These are phyloP conservation scores for Chloromonas sp. DNA, from an alignment of 163 green algal species.

Conservation along the genomic window DNA sequence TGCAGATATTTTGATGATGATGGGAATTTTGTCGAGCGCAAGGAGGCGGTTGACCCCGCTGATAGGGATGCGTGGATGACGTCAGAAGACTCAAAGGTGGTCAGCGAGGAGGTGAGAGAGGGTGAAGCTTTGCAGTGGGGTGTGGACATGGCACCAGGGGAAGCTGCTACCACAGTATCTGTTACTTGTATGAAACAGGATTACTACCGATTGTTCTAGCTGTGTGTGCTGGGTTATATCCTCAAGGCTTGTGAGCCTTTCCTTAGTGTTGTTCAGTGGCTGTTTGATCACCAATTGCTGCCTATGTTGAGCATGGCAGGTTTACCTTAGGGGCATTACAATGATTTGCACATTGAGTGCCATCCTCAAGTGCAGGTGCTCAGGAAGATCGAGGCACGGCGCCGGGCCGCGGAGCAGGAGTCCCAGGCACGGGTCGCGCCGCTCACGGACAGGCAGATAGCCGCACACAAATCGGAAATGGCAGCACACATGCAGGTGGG, in stretches of 20 bases:
- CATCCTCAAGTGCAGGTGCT: conserved; percentile 17
- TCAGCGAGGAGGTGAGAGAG: conserved; percentile 7
- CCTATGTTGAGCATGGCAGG: too few relatives aligned
- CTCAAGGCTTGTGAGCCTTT: too few relatives aligned
- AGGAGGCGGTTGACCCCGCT: conserved; percentile 43
- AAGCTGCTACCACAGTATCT: too few relatives aligned
- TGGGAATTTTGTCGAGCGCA: conserved; percentile 68
- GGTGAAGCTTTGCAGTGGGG: too few relatives aligned
- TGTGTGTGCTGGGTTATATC: not conserved
- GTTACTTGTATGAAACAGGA: not conserved
- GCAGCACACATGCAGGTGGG: conserved; percentile 8
- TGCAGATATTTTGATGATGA: conserved; percentile 61
- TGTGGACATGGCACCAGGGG: too few relatives aligned
- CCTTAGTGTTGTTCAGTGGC: too few relatives aligned
- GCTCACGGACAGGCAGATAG: conserved; percentile 33
- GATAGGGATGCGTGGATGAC: conserved; percentile 65
- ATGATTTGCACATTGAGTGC: not conserved
- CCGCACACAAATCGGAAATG: conserved; percentile 8
- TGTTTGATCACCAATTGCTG: too few relatives aligned
- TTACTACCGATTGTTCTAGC: not conserved
- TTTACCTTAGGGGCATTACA: not conserved
- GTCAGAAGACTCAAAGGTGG: conserved; percentile 49
- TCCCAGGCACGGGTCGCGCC: not conserved
- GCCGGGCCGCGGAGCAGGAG: conserved; percentile 16
- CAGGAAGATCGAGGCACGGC: conserved; percentile 37